Evolutionary conservation across 2,329 filamentous ascomycete species (phyloP).

Genomic region (Aspergillus cejpii): DNA sequence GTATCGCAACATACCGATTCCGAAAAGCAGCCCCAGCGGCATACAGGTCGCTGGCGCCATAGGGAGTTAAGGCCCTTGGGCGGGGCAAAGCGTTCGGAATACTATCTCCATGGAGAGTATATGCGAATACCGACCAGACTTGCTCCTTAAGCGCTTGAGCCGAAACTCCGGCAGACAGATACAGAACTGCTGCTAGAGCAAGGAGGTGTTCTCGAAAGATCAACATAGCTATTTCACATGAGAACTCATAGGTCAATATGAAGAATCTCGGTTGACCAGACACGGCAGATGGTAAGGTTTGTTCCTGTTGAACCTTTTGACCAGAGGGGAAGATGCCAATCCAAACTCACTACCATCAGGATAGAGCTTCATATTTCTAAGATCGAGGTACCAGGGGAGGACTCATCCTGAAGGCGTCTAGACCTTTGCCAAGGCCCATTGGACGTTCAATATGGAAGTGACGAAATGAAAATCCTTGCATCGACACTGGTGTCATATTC

Average conservation of each 20-base stretch:
- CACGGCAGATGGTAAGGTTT: not conserved
- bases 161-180: conserved; percentile 13
- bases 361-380: not conserved
- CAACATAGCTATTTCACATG: conserved; percentile 6
- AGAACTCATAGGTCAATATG: too few species aligned
- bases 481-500: not conserved
- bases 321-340: too few species aligned
- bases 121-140: conserved; percentile 48
- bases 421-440: conserved; percentile 1
- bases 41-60: conserved; percentile 51
- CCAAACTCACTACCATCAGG: too few species aligned
- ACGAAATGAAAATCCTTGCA: conserved; percentile 9
- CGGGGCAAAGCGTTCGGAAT: conserved; percentile 42
- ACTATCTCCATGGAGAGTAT: conserved; percentile 50
- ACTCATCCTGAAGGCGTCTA: conserved; percentile 1
- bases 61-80: conserved; percentile 43
- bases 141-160: conserved; percentile 29
- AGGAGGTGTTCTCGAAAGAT: conserved; percentile 2
- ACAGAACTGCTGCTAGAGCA: conserved; percentile 13
- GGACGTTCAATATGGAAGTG: conserved; percentile 5
- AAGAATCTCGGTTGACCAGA: too few species aligned
- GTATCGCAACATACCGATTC: conserved; percentile 45
- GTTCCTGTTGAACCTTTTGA: not conserved
- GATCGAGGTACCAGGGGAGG: not conserved
- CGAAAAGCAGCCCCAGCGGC: conserved; percentile 48